phyloP scores from a whole-genome alignment of 306 rosid species.

The Castanea crenata region DNA sequence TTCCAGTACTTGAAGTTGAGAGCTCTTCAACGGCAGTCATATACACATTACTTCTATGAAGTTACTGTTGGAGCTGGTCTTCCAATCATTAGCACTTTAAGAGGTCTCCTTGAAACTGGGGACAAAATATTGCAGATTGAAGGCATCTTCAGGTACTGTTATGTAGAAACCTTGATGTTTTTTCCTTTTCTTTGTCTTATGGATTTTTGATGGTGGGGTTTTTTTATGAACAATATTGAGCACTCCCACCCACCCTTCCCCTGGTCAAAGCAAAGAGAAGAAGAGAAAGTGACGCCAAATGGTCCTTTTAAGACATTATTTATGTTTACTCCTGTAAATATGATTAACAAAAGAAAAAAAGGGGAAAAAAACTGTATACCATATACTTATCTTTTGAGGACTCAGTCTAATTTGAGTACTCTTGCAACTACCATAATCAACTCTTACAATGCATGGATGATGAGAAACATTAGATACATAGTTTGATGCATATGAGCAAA shows the following conservation, averaged over 20 bases:
- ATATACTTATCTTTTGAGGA: not conserved
- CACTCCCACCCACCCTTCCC: not conserved
- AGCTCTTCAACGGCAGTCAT: constrained; percentile 96
- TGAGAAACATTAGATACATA: too few relatives aligned
- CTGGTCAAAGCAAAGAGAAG: not conserved
- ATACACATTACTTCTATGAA: constrained; percentile 96
- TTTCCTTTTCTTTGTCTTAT: constrained; percentile 4
- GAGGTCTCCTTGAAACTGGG: constrained; percentile 96
- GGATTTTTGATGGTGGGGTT: not conserved
- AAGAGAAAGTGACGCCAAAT: not conserved
- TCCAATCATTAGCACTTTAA: constrained; percentile 87
- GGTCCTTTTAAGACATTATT: not conserved
- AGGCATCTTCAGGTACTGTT: constrained; percentile 88
- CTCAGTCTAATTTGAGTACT: too few relatives aligned
- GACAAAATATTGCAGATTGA: constrained; percentile 93
- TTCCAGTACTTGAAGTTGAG: constrained; percentile 84
- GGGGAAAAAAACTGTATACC: not conserved
- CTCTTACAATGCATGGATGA: too few relatives aligned
- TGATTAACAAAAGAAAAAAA: too few relatives aligned
- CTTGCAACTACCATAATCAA: too few relatives aligned
- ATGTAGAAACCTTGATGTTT: not conserved
- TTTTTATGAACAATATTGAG: not conserved
- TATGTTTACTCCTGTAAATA: not conserved
- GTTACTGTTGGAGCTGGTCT: constrained; percentile 99
- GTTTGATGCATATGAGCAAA: too few relatives aligned